Percentiles rank a stretch among this genome's conserved stretches.
Evolutionary conservation across 352 stramenopile genomes (phyloP).

Genomic region (Vaucheria bursata): DNA sequence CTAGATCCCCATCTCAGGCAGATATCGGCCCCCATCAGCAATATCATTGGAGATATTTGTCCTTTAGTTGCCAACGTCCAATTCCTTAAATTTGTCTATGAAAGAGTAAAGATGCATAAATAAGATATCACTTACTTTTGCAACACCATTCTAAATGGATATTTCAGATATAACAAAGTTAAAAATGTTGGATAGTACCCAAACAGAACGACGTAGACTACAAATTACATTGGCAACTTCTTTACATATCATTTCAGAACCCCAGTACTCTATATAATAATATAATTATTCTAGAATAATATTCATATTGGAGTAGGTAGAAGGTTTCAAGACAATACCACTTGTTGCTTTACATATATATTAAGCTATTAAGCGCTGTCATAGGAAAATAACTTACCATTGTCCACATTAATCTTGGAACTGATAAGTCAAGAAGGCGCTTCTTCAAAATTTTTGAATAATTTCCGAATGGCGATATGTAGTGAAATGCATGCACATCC

Average conservation of each 20-base stretch:
- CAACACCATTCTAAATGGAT: background rate
- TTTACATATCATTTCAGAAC: too few species aligned
- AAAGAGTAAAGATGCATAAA: background rate
- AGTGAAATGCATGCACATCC: slow-evolving; percentile 68
- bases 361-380: background rate
- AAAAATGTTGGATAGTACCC: background rate
- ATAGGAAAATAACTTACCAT: too few species aligned
- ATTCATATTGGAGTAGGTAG: background rate
- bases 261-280: background rate
- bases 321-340: background rate
- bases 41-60: background rate
- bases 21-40: background rate
- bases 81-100: background rate
- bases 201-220: background rate
- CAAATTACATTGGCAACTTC: background rate
- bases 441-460: slow-evolving; percentile 61
- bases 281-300: too few species aligned
- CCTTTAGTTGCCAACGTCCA: slow-evolving; percentile 1
- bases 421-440: slow-evolving; percentile 57
- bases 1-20: background rate
- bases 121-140: background rate
- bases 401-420: slow-evolving; percentile 56
- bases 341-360: background rate
- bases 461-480: slow-evolving; percentile 53
- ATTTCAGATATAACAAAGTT: background rate